Evolutionary conservation across 2,329 filamentous ascomycete species (phyloP).

Genomic region (Ciborinia camelliae): DNA sequence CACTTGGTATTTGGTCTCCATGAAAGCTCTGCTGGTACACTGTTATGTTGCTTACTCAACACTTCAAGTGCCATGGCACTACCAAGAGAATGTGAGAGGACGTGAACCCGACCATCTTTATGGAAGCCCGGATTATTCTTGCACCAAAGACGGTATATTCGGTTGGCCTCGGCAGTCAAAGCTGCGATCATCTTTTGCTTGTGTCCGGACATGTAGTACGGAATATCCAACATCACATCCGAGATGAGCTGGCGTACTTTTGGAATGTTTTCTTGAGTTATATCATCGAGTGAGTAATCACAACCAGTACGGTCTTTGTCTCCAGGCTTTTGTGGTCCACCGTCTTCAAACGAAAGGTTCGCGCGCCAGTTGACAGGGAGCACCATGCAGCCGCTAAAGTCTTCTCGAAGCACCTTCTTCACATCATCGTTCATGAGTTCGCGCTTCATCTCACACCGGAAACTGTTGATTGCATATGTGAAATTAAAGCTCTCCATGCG

Average conservation of each 20-base stretch:
- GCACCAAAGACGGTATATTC: slow-evolving; percentile 95
- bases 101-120: slow-evolving; percentile 76
- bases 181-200: slow-evolving; percentile 93
- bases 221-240: slow-evolving; percentile 97
- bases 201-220: slow-evolving; percentile 95
- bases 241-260: slow-evolving; percentile 92
- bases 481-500: slow-evolving; percentile 96
- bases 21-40: slow-evolving; percentile 45
- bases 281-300: slow-evolving; percentile 73
- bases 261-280: slow-evolving; percentile 85
- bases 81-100: slow-evolving; percentile 90
- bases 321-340: slow-evolving; percentile 56
- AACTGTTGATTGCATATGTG: slow-evolving; percentile 89
- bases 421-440: slow-evolving; percentile 74
- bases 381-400: slow-evolving; percentile 89
- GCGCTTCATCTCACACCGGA: slow-evolving; percentile 80
- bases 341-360: slow-evolving; percentile 82
- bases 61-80: slow-evolving; percentile 94
- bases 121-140: slow-evolving; percentile 86
- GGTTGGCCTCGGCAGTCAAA: slow-evolving; percentile 84
- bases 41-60: slow-evolving; percentile 81
- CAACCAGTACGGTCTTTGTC: slow-evolving; percentile 55
- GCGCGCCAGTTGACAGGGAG: slow-evolving; percentile 93
- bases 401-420: slow-evolving; percentile 69
- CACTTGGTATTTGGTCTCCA: slow-evolving; percentile 49